phyloP scores from a whole-genome alignment of 768 basidiomycete genomes.

The Dentipellis sp. region DNA sequence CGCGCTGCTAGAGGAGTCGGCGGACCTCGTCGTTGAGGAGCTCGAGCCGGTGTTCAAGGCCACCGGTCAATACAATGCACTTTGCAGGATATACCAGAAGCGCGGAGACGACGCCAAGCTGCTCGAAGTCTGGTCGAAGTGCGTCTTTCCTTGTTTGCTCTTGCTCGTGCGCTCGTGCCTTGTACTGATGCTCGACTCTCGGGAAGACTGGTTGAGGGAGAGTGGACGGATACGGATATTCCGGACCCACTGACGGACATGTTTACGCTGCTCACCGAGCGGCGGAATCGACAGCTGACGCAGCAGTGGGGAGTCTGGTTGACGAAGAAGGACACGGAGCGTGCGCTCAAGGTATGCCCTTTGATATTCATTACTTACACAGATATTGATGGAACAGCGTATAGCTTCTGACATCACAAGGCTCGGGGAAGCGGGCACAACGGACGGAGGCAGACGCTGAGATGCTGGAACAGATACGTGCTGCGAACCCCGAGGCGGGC shows the following conservation, averaged over 20 bases:
- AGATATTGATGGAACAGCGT: constrained; percentile 1
- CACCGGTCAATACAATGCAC: constrained; percentile 47
- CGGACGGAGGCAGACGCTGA: constrained; percentile 53
- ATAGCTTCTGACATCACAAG: constrained; percentile 54
- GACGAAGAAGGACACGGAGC: constrained; percentile 54
- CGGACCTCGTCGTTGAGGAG: constrained; percentile 45
- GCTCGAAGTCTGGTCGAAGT: constrained; percentile 63
- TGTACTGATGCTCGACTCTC: neutral
- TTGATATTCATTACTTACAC: too few relatives aligned
- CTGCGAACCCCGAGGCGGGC: constrained; percentile 51
- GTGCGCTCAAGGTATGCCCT: constrained; percentile 54
- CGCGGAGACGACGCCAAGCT: constrained; percentile 51
- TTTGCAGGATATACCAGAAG: constrained; percentile 53
- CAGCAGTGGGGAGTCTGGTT: constrained; percentile 82
- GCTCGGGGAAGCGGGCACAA: constrained; percentile 45
- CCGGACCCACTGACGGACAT: constrained; percentile 55
- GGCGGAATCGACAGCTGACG: constrained; percentile 49
- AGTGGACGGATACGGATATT: constrained; percentile 54
- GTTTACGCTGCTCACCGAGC: constrained; percentile 44
- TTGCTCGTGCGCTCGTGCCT: neutral
- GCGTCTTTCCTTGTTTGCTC: constrained; percentile 14
- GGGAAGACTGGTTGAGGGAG: constrained; percentile 54
- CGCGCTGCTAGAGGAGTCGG: constrained; percentile 45
- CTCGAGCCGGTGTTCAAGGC: constrained; percentile 47
- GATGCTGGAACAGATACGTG: constrained; percentile 46